These are phyloP conservation scores for Oryza glaberrima DNA, from an alignment of 176 grass and related monocot genomes.

Conservation along the genomic window DNA sequence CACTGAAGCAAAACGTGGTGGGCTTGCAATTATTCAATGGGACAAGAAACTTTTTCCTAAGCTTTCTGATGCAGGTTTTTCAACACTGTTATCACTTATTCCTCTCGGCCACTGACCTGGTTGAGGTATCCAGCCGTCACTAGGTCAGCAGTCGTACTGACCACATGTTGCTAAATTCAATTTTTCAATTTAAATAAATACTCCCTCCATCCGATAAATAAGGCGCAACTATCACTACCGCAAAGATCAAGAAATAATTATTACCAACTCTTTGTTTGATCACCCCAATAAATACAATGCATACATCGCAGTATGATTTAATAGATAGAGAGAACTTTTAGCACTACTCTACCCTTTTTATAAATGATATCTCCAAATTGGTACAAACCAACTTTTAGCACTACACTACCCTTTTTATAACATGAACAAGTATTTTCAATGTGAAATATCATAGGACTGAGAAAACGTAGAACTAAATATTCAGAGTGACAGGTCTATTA, in stretches of 20 bases:
- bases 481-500: background rate
- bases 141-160: background rate
- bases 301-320: too few species aligned
- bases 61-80: background rate
- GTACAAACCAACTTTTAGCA: background rate
- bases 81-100: background rate
- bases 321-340: too few species aligned
- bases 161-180: background rate
- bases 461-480: conserved; percentile 22
- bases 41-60: background rate
- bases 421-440: background rate
- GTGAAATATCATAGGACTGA: background rate
- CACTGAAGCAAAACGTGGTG: background rate
- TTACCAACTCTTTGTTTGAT: too few species aligned
- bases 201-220: too few species aligned
- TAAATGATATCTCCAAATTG: conserved; percentile 15
- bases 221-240: too few species aligned
- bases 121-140: background rate
- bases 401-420: too few species aligned
- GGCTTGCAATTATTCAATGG: background rate
- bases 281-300: too few species aligned
- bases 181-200: background rate
- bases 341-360: too few species aligned
- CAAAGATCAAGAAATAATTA: too few species aligned
- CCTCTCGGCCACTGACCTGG: background rate